Evolutionary conservation across 805 yeast species (phyloP).

Genomic region (Saitoella complicata): DNA sequence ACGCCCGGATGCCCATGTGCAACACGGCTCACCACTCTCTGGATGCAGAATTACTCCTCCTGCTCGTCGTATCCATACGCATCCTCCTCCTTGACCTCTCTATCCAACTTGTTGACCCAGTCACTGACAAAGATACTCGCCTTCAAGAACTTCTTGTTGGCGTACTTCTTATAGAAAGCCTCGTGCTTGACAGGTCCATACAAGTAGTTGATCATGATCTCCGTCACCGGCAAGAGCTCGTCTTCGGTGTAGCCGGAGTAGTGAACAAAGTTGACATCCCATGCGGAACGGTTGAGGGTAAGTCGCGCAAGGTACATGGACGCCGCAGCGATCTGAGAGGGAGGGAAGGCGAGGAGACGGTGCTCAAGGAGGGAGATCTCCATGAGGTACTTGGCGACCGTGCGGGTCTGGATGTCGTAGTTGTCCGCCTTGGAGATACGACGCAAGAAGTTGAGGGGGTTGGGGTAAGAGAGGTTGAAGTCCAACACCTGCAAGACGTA

Average conservation of each 20-base stretch:
- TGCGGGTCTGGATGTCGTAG: constrained; percentile 83
- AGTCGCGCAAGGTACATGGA: constrained; percentile 72
- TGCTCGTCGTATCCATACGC: no score
- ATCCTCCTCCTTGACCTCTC: no score
- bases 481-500: constrained; percentile 82
- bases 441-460: constrained; percentile 91
- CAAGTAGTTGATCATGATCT: constrained; percentile 55
- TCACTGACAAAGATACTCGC: constrained; percentile 10
- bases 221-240: constrained; percentile 56
- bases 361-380: constrained; percentile 87
- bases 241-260: constrained; percentile 71
- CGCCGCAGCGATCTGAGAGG: constrained; percentile 95
- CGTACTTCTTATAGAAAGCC: constrained; percentile 85
- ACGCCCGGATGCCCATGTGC: no score
- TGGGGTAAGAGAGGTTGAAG: constrained; percentile 95
- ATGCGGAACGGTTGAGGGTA: constrained; percentile 43
- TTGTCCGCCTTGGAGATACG: constrained; percentile 93
- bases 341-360: constrained; percentile 68
- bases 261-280: constrained; percentile 64
- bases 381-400: constrained; percentile 80
- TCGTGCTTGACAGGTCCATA: constrained; percentile 68
- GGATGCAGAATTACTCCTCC: no score
- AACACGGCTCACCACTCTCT: no score
- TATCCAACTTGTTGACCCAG: background rate
- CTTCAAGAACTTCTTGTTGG: constrained; percentile 74